Base-by-base conservation (phyloP, 2,329 filamentous ascomycete genomes). In the Aureobasidium subglaciale region DNA sequence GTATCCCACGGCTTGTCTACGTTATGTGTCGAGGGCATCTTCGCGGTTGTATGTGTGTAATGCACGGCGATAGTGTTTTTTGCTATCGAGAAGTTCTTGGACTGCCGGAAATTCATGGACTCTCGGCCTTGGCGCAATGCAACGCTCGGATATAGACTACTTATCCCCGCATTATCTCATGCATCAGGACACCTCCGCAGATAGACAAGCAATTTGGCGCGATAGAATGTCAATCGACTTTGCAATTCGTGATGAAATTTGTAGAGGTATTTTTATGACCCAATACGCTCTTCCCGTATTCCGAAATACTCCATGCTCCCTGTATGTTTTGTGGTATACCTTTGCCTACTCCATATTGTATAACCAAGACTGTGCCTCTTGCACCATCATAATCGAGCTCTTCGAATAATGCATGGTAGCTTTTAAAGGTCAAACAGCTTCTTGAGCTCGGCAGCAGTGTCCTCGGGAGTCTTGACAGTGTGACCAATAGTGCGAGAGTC, bases 1-100 rank as follows among this genome's bases (percentile, higher is more conserved):
- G 91, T 95, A 67, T 96, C 91, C 91, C 91, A 95, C 55, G 90
- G 88, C 72, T 96, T 96, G 3, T 95, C 89, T 63, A 82, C 86
- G 60, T 96, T 87, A 74, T 96, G 84, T 62, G 87, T 95, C 27
- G 89, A 93, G 60, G 90, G 90, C 90, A 96, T 90, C 45, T 65
- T 75, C 66, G 57, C 52, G 55, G 35, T 42, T 27, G 45, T 48
- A 16, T 38, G 41, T 48, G 22, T 38, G 41, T 24, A n/a, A 15
- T 24, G 37, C 13, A 25, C 18, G 42, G 24, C 9, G 22, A 6
- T 20, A 25, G 37, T 34, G 34, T 54, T 24, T 54, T 54, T 54
- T 42, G 50, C 43, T 38, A 38, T 38, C 50, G 50, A 37, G 43
- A 54, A 54, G 40, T 41, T 25, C 35, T 30, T n/a, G 35, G 43